phyloP scores from a whole-genome alignment of 768 basidiomycete genomes.

The Termitomyces sp. region DNA sequence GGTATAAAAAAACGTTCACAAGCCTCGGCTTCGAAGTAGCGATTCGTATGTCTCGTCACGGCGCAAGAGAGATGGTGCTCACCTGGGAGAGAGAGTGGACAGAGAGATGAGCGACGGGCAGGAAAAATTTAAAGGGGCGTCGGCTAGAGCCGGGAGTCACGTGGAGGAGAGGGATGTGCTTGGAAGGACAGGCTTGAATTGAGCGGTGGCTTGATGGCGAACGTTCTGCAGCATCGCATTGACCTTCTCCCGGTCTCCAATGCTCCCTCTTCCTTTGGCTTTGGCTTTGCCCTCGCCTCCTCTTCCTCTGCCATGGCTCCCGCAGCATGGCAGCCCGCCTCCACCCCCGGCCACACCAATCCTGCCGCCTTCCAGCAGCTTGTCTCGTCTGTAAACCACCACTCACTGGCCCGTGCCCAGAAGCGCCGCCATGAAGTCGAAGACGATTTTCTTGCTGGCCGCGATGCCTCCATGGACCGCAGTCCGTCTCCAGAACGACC shows the following conservation, averaged over 20 bases:
- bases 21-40: constrained; percentile 81
- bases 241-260: constrained; percentile 48
- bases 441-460: constrained; percentile 40
- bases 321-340: constrained; percentile 40
- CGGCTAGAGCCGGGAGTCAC: constrained; percentile 32
- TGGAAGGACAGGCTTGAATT: not conserved
- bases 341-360: constrained; percentile 43
- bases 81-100: constrained; percentile 21
- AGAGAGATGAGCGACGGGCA: constrained; percentile 4
- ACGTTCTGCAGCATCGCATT: constrained; percentile 61
- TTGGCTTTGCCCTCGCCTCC: constrained; percentile 61
- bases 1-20: constrained; percentile 72
- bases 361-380: constrained; percentile 51
- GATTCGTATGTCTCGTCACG: constrained; percentile 76
- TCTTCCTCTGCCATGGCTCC: constrained; percentile 34
- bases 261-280: constrained; percentile 61
- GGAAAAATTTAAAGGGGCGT: constrained; percentile 4
- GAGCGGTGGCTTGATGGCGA: constrained; percentile 53
- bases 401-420: constrained; percentile 35
- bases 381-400: constrained; percentile 43
- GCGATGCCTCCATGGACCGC: constrained; percentile 77
- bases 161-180: not conserved
- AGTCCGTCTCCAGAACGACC: constrained; percentile 80
- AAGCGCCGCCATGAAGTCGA: constrained; percentile 68
- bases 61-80: constrained; percentile 21